Evolutionary conservation across 495 filamentous ascomycete genomes (phyloP).

Genomic region (Trichoderma virens): DNA sequence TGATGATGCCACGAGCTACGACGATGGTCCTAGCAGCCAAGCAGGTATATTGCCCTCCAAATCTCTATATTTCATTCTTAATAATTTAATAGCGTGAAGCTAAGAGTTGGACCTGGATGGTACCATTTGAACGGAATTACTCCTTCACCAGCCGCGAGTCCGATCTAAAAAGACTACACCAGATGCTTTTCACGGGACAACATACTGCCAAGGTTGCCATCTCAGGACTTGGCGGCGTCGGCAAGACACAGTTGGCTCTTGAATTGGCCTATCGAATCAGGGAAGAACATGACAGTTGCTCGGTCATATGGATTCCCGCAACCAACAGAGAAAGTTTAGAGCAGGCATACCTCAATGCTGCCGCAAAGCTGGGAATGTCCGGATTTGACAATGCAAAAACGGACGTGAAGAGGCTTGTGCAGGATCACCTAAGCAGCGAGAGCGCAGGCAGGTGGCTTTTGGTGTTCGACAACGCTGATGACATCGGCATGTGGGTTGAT

Average conservation of each 20-base stretch:
- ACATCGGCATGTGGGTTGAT: constrained; percentile 18
- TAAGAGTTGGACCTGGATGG: no score
- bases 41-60: no score
- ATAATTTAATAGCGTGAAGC: no score
- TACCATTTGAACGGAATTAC: constrained; percentile 18
- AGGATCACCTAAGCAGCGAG: constrained; percentile 14
- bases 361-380: constrained; percentile 17
- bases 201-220: constrained; percentile 24
- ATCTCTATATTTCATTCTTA: not conserved
- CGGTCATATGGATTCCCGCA: constrained; percentile 42
- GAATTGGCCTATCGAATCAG: constrained; percentile 35
- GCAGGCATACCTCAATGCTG: constrained; percentile 39
- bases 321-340: constrained; percentile 30
- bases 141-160: no score
- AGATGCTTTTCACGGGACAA: no score
- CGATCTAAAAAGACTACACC: constrained; percentile 9
- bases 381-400: not conserved
- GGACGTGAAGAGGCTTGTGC: constrained; percentile 18
- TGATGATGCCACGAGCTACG: constrained; percentile 10
- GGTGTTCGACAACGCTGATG: constrained; percentile 29
- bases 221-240: constrained; percentile 39
- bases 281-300: constrained; percentile 27
- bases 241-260: constrained; percentile 45
- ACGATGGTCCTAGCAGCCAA: no score
- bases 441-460: constrained; percentile 23